Conservation (phyloP, 2,329 filamentous ascomycete species). For the Epichloe gansuensis region DNA sequence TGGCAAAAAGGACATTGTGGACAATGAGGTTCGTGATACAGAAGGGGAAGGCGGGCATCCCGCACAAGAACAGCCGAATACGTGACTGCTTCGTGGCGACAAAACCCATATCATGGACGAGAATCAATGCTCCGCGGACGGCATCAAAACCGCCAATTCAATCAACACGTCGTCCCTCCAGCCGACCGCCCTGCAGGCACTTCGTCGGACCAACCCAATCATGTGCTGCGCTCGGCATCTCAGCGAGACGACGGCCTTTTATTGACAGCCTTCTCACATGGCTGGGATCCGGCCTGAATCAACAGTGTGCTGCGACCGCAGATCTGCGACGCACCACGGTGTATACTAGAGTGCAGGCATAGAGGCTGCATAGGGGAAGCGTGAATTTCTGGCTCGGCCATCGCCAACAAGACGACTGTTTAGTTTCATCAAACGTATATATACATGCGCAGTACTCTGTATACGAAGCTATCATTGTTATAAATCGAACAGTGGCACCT, state of each 20-base stretch:
- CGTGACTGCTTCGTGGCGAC: constrained; percentile 6
- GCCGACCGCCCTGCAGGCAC: background rate
- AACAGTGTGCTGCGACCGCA: too few relatives aligned
- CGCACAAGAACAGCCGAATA: constrained; percentile 1
- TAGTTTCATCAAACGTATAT: too few relatives aligned
- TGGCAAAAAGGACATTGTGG: constrained; percentile 30
- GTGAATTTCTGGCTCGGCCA: too few relatives aligned
- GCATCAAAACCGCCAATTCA: background rate
- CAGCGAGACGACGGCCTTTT: constrained; percentile 14
- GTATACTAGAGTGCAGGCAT: too few relatives aligned
- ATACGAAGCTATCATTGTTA: too few relatives aligned
- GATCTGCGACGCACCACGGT: too few relatives aligned
- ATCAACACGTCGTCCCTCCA: background rate
- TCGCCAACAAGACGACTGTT: too few relatives aligned
- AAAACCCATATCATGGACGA: background rate
- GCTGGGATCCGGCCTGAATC: too few relatives aligned
- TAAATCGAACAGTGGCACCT: too few relatives aligned
- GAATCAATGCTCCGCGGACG: background rate
- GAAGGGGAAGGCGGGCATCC: constrained; percentile 8
- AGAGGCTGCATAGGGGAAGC: too few relatives aligned
- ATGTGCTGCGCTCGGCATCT: constrained; percentile 15
- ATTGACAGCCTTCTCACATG: background rate
- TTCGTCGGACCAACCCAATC: background rate
- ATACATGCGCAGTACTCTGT: too few relatives aligned
- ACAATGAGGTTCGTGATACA: constrained; percentile 27